Evolutionary conservation across 345 rosid genomes (phyloP).

Genomic region (Theobroma cacao): DNA sequence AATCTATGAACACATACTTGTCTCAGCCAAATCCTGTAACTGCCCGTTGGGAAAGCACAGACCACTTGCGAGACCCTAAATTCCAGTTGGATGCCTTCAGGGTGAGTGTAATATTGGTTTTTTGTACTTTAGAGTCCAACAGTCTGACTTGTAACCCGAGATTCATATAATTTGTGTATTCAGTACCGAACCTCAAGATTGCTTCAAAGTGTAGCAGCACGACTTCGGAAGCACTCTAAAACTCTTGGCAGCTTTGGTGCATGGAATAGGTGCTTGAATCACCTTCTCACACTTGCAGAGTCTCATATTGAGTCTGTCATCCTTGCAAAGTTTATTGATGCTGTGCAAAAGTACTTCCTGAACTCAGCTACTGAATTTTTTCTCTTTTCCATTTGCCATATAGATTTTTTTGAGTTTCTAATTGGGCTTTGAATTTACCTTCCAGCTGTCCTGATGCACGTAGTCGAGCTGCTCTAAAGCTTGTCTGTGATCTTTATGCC

Average conservation of each 20-base stretch:
- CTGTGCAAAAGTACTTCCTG: constrained; percentile 69
- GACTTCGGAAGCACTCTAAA: constrained; percentile 78
- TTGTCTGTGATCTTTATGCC: constrained; percentile 94
- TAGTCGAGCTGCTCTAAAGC: constrained; percentile 72
- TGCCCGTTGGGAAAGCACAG: constrained; percentile 91
- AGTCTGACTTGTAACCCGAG: neutral
- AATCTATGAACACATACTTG: constrained; percentile 84
- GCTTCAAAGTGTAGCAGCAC: constrained; percentile 79
- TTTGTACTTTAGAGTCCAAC: neutral
- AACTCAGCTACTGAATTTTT: neutral
- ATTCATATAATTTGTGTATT: neutral
- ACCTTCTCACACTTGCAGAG: constrained; percentile 94
- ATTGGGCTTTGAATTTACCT: neutral
- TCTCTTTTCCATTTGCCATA: neutral
- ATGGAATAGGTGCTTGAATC: constrained; percentile 99
- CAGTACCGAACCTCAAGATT: constrained; percentile 97
- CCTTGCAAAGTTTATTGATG: constrained; percentile 84
- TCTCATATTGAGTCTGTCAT: constrained; percentile 94
- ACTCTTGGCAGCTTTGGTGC: constrained; percentile 92
- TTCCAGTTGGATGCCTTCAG: constrained; percentile 97
- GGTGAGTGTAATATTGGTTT: constrained; percentile 44
- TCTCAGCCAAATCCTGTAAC: constrained; percentile 98
- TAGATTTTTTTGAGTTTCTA: constrained; percentile 10
- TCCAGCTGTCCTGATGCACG: constrained; percentile 76
- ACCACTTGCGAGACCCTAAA: constrained; percentile 86